Percentiles rank a stretch among this genome's conserved stretches.
phyloP scores from a whole-genome alignment of 1,284 basidiomycete genomes.

The Fomitopsis betulina region DNA sequence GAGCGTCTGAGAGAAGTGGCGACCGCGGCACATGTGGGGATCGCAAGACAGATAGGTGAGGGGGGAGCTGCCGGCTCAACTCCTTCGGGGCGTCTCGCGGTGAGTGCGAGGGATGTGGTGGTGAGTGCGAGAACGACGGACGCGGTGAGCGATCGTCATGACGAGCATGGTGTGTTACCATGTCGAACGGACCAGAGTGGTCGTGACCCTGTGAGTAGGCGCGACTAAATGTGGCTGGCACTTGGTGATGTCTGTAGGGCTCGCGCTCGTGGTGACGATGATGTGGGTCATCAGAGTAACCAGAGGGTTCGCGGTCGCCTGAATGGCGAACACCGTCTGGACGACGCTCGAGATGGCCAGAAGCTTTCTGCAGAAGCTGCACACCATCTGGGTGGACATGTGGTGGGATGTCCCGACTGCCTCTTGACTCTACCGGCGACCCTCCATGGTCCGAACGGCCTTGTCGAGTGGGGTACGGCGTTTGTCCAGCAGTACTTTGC shows the following conservation, averaged over 20 bases:
- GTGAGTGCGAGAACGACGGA: constrained; percentile 16
- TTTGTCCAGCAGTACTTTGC: constrained; percentile 30
- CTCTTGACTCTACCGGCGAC: constrained; percentile 41
- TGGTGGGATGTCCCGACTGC: constrained; percentile 41
- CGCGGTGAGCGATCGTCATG: constrained; percentile 19
- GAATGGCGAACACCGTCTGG: constrained; percentile 16
- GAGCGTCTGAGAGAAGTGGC: neutral
- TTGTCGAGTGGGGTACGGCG: constrained; percentile 33
- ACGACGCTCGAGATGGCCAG: constrained; percentile 4
- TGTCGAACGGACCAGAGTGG: constrained; percentile 11
- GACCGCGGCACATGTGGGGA: constrained; percentile 1
- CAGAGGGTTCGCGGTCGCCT: constrained; percentile 21
- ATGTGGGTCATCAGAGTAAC: constrained; percentile 9
- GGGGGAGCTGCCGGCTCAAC: constrained; percentile 33
- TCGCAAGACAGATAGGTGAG: constrained; percentile 14
- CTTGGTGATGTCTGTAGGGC: constrained; percentile 13
- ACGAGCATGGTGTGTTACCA: constrained; percentile 5
- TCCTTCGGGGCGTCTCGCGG: constrained; percentile 16
- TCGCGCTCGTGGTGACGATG: constrained; percentile 23
- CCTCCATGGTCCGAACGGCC: constrained; percentile 37
- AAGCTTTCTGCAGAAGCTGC: constrained; percentile 47
- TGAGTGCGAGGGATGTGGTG: constrained; percentile 9
- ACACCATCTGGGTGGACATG: constrained; percentile 37
- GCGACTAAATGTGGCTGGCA: constrained; percentile 8
- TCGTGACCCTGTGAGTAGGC: constrained; percentile 18